These are phyloP conservation scores for Crithidia expoeki DNA, from an alignment of 208 protist species.

Conservation along the genomic window DNA sequence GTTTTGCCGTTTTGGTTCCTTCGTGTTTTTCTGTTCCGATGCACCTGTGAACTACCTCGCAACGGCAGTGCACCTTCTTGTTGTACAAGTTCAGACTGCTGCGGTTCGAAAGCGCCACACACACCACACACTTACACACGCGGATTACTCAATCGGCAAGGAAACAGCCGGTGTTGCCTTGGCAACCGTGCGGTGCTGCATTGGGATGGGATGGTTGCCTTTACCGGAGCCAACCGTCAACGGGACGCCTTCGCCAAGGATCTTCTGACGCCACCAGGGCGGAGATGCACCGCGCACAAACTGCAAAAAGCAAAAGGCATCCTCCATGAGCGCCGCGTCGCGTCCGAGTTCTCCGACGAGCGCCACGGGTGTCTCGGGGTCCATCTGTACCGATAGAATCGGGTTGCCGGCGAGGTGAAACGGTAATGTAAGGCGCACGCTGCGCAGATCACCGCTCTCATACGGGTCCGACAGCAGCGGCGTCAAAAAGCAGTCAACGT, in stretches of 20 bases:
- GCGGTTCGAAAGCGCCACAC: too few relatives aligned
- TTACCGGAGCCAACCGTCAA: neutral
- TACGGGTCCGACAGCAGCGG: constrained; percentile 83
- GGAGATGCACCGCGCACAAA: constrained; percentile 81
- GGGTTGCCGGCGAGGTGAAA: constrained; percentile 87
- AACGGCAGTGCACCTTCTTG: too few relatives aligned
- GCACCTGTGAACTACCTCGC: too few relatives aligned
- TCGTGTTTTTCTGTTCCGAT: too few relatives aligned
- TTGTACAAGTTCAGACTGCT: too few relatives aligned
- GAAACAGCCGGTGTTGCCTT: constrained; percentile 6
- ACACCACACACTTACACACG: neutral
- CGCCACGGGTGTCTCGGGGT: constrained; percentile 62
- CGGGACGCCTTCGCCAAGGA: constrained; percentile 18
- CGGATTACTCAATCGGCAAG: constrained; percentile 9
- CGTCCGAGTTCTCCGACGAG: constrained; percentile 81
- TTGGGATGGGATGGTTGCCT: neutral
- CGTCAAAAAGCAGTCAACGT: constrained; percentile 82
- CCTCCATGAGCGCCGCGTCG: constrained; percentile 85
- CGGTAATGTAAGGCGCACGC: constrained; percentile 64
- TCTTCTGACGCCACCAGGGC: constrained; percentile 61
- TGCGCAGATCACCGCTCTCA: constrained; percentile 63
- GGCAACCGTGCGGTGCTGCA: constrained; percentile 10
- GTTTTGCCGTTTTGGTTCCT: too few relatives aligned
- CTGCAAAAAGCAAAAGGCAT: constrained; percentile 77
- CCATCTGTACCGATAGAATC: constrained; percentile 81